Percentiles rank a stretch among this genome's conserved stretches.
Conservation (phyloP, 2,329 filamentous ascomycete species). For the Dactylellina haptotyla region DNA sequence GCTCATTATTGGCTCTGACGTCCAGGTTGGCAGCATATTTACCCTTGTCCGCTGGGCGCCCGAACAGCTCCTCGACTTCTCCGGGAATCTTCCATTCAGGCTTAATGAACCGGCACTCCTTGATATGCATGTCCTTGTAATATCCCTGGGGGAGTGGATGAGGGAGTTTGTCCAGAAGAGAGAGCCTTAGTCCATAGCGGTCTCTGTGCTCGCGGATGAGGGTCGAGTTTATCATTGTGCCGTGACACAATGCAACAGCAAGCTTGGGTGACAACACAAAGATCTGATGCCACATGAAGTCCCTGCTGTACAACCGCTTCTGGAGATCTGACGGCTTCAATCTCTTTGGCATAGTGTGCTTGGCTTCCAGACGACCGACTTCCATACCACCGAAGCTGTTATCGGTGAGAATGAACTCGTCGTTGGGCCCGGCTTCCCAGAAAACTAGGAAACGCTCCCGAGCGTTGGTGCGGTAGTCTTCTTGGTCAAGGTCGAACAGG, state of each 20-base stretch:
- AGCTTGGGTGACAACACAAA: constrained; percentile 59
- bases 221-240: constrained; percentile 57
- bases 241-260: constrained; percentile 58
- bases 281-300: constrained; percentile 59
- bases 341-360: constrained; percentile 57
- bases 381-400: constrained; percentile 59
- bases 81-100: constrained; percentile 57
- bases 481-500: constrained; percentile 58
- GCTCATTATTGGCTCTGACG: constrained; percentile 55
- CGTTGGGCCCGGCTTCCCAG: constrained; percentile 58
- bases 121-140: constrained; percentile 58
- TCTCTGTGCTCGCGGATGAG: constrained; percentile 57
- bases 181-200: constrained; percentile 57
- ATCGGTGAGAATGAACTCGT: constrained; percentile 59
- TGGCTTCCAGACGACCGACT: constrained; percentile 58
- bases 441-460: constrained; percentile 59
- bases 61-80: constrained; percentile 57
- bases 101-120: constrained; percentile 57
- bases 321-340: constrained; percentile 57
- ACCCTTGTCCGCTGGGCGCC: constrained; percentile 53
- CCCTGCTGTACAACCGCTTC: constrained; percentile 57
- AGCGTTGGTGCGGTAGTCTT: constrained; percentile 58
- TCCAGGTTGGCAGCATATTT: constrained; percentile 47
- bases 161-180: constrained; percentile 57
- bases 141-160: constrained; percentile 57